Conservation (phyloP, 2,329 filamentous ascomycete genomes). For the Cytospora leucostoma region DNA sequence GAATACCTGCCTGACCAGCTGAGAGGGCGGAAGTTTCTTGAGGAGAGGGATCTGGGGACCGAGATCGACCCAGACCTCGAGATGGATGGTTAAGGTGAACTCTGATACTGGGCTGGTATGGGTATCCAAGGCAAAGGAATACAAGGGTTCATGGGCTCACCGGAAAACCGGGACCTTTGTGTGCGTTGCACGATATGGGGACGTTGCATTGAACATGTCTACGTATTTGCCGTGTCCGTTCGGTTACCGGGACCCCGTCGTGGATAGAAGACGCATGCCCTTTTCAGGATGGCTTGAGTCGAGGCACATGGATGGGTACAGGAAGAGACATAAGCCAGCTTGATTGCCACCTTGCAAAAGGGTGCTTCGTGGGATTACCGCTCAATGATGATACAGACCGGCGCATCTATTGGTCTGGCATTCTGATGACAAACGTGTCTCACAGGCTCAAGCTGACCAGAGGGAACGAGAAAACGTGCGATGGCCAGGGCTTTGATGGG, state of each 20-base stretch:
- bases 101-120: not conserved
- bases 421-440: not conserved
- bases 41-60: constrained; percentile 76
- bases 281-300: not conserved
- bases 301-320: not conserved
- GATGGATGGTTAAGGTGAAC: constrained; percentile 36
- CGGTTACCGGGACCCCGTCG: not conserved
- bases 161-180: not conserved
- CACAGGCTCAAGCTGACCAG: not conserved
- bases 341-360: not conserved
- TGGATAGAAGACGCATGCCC: not conserved
- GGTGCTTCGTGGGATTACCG: not conserved
- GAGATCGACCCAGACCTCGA: constrained; percentile 71
- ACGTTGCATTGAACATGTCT: not conserved
- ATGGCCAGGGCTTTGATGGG: not conserved
- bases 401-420: not conserved
- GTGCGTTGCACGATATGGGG: not conserved
- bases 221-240: not conserved
- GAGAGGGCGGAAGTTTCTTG: constrained; percentile 71
- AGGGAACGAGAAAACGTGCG: not conserved
- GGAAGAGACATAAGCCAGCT: not conserved
- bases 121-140: not conserved
- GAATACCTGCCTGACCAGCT: constrained; percentile 86
- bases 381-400: not conserved
- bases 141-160: not conserved